Evolutionary conservation across 305 asterid species (phyloP).

Genomic region (Fraxinus angustifolia): DNA sequence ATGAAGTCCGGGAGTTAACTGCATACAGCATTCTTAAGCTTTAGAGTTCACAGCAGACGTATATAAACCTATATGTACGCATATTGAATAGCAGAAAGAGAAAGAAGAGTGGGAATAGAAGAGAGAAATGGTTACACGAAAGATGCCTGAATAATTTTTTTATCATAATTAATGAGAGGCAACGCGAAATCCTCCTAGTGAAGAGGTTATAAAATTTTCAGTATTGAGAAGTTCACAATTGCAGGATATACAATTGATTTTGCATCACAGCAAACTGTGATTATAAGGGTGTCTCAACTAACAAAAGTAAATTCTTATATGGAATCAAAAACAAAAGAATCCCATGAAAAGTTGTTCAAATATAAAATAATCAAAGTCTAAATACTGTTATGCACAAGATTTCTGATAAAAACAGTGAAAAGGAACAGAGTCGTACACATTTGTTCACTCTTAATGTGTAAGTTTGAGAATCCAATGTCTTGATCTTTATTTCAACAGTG

Average conservation of each 20-base stretch:
- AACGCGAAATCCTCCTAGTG: background rate
- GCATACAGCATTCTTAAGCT: background rate
- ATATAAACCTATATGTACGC: background rate
- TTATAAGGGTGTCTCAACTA: background rate
- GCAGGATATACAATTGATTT: background rate
- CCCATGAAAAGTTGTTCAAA: slow-evolving; percentile 2
- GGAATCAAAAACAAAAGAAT: background rate
- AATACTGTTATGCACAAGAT: slow-evolving; percentile 7
- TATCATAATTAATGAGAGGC: background rate
- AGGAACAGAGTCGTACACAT: slow-evolving; percentile 47
- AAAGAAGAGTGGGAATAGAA: background rate
- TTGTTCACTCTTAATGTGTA: slow-evolving; percentile 79
- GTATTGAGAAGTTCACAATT: background rate
- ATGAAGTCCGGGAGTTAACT: background rate
- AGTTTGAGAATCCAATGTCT: slow-evolving; percentile 85
- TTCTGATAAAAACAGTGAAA: slow-evolving; percentile 9
- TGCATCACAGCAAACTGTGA: background rate
- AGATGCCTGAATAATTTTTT: background rate
- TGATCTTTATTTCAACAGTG: slow-evolving; percentile 92
- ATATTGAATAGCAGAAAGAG: background rate
- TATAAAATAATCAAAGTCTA: background rate
- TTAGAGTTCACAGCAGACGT: background rate
- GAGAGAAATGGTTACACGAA: background rate
- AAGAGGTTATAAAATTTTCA: background rate
- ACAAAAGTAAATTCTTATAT: background rate